phyloP scores from a whole-genome alignment of 495 filamentous ascomycete species.

The Beverwykella pulmonaria region DNA sequence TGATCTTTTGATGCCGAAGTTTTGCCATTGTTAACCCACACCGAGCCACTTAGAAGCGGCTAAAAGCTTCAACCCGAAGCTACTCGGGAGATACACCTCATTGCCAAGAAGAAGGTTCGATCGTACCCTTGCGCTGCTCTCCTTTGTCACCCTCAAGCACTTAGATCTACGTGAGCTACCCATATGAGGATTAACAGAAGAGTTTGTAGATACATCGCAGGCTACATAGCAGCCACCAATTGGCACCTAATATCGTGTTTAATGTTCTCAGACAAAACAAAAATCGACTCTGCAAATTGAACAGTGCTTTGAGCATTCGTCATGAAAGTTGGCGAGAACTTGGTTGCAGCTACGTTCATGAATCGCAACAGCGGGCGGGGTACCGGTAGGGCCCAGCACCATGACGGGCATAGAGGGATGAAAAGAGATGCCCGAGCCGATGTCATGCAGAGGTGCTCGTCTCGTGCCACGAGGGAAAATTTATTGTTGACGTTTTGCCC shows the following conservation, averaged over 20 bases:
- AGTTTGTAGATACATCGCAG: too few species aligned
- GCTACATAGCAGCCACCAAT: too few species aligned
- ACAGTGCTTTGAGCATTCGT: neutral
- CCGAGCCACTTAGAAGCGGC: neutral
- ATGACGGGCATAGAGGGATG: neutral
- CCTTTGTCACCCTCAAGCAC: neutral
- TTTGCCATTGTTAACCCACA: neutral
- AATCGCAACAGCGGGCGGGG: conserved; percentile 6
- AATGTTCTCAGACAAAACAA: too few species aligned
- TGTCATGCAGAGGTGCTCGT: neutral
- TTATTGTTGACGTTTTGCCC: neutral
- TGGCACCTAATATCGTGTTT: too few species aligned
- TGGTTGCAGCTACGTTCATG: neutral
- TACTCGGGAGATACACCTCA: neutral
- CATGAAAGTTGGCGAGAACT: conserved; percentile 1
- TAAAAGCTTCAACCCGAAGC: neutral
- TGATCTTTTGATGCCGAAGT: neutral
- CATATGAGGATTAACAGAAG: too few species aligned
- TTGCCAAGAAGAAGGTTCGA: neutral
- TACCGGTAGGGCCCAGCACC: neutral
- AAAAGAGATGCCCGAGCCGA: neutral
- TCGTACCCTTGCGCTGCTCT: neutral
- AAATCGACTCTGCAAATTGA: neutral
- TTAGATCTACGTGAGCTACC: too few species aligned
- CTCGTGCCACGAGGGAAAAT: neutral